phyloP scores from a whole-genome alignment of 192 early-diverging fungal genomes.

The Dimargaris cristalligena region DNA sequence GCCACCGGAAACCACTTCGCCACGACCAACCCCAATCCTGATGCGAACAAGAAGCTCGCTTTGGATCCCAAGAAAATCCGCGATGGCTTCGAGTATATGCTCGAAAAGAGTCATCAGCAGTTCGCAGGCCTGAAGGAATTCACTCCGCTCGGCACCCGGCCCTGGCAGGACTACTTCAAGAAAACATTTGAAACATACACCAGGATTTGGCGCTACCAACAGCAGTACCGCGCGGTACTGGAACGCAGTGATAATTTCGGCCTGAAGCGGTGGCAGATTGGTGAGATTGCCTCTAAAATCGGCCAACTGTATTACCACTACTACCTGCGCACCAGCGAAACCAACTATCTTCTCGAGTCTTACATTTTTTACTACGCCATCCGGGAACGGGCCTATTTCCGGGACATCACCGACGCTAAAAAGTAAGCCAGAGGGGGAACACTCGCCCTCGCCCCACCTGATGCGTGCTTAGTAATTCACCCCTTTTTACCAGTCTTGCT shows the following conservation, averaged over 20 bases:
- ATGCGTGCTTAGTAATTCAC: too few relatives aligned
- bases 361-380: slow-evolving; percentile 95
- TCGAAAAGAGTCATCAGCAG: slow-evolving; percentile 93
- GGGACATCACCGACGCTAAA: slow-evolving; percentile 81
- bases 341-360: slow-evolving; percentile 88
- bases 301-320: slow-evolving; percentile 79
- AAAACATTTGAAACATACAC: slow-evolving; percentile 97
- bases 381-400: slow-evolving; percentile 84
- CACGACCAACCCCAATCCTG: neutral
- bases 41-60: slow-evolving; percentile 13
- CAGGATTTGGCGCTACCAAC: slow-evolving; percentile 93
- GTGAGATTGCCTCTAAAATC: slow-evolving; percentile 96
- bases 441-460: too few relatives aligned
- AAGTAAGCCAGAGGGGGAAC: slow-evolving; percentile 60
- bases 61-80: slow-evolving; percentile 34
- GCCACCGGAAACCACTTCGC: neutral
- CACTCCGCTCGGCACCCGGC: slow-evolving; percentile 28
- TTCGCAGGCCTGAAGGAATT: slow-evolving; percentile 79
- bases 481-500: too few relatives aligned
- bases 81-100: slow-evolving; percentile 81
- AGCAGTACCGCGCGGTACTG: slow-evolving; percentile 63
- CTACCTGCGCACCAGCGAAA: slow-evolving; percentile 84
- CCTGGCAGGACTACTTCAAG: slow-evolving; percentile 84
- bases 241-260: slow-evolving; percentile 84
- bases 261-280: slow-evolving; percentile 92